Evolutionary conservation across 78 protist genomes (phyloP), one percentile per base, ranked within the genome.

Genomic region (Dictyostelium purpureum): DNA sequence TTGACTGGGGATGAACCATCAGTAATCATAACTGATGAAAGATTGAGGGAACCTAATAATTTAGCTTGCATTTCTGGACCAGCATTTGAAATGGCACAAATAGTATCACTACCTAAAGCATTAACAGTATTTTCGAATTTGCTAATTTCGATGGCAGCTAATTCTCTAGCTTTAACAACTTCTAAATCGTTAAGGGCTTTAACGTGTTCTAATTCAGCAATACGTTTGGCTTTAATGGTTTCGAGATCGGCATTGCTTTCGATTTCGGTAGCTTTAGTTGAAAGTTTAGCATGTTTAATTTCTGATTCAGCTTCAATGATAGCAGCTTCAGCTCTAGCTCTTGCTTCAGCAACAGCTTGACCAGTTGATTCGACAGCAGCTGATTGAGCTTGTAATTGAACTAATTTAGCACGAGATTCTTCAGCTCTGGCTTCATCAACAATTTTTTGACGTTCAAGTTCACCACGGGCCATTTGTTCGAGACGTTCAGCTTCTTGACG

Each of bases 21-120:
- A 33, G 98, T 96, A 74, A 96, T 87, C 87, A 96, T 77, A 71
- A 87, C 49, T 21, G 91, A 66, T 78, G 93, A 51, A 49, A 96
- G 95, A 88, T 93, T 93, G 45, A 96, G 79, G 56, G 88, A 92
- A 66, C 26, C 33, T 43, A 96, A 93, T 61, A 96, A 82, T 28
- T 83, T 77, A 59, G 94, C 97, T 70, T 96, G 97, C 83, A 88
- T 74, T 79, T 96, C 96, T 57, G 97, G 97, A 47, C 97, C 97
- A 33, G 97, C 97, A 66, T 89, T 70, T 7, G 98, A 95, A 19
- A 96, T 95, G 57, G 95, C 80, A 67, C 42, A 18, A 88, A 96
- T 95, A 47, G 97, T 94, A 9, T 96, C 96, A 14, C 49, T 38
- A 37, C 97, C 97, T 16, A 96, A 57, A 45, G 98, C 67, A n/a